Conservation (phyloP, 1,284 basidiomycete species). For the Naganishia cerealis region DNA sequence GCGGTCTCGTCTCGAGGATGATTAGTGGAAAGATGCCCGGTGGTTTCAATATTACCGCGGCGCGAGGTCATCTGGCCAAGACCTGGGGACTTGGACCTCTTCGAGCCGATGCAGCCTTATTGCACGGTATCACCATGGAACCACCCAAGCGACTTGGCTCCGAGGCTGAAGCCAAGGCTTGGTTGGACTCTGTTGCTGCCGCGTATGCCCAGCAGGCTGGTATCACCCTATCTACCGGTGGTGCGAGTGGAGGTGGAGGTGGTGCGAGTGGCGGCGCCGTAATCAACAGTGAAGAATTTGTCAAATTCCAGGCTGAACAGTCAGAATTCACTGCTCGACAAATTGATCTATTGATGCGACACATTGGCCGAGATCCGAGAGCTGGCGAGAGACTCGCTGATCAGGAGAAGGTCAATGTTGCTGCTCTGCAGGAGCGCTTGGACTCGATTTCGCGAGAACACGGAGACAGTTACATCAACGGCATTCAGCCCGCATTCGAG, state of each 20-base stretch:
- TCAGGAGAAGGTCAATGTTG: conserved; percentile 65
- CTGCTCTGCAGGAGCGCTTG: conserved; percentile 76
- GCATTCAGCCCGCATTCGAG: conserved; percentile 90
- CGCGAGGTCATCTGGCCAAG: conserved; percentile 84
- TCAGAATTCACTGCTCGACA: conserved; percentile 89
- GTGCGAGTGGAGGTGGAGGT: conserved; percentile 63
- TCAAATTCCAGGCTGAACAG: conserved; percentile 92
- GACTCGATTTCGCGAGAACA: conserved; percentile 73
- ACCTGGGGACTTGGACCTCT: conserved; percentile 88
- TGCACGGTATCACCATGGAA: conserved; percentile 87
- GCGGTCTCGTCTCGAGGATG: conserved; percentile 83
- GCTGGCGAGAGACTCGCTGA: conserved; percentile 86
- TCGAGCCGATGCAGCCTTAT: conserved; percentile 85
- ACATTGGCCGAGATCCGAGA: conserved; percentile 88
- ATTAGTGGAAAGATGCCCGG: conserved; percentile 97
- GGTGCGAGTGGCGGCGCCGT: conserved; percentile 71
- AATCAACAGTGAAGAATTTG: conserved; percentile 97
- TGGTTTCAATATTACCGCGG: conserved; percentile 93
- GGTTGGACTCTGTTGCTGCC: conserved; percentile 82
- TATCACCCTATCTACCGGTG: conserved; percentile 72
- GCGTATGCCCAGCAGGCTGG: conserved; percentile 83
- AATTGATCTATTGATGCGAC: conserved; percentile 92
- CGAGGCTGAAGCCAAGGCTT: conserved; percentile 87
- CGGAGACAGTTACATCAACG: conserved; percentile 89
- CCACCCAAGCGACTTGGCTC: conserved; percentile 89